phyloP scores from a whole-genome alignment of 306 rosid species.

The Sesbania bispinosa region DNA sequence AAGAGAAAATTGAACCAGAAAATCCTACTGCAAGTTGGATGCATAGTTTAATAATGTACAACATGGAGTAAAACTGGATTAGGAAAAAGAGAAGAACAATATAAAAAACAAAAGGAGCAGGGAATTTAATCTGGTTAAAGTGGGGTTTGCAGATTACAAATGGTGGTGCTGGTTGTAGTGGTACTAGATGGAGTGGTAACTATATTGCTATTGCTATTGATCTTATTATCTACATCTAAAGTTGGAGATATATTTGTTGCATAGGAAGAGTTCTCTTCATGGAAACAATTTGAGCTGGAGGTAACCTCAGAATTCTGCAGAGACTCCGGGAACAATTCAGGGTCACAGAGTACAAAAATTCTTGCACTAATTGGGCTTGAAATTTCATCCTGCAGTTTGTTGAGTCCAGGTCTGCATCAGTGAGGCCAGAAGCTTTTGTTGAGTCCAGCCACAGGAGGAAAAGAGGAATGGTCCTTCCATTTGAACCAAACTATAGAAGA shows the following conservation, averaged over 20 bases:
- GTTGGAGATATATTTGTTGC: constrained; percentile 44
- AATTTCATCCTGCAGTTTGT: constrained; percentile 88
- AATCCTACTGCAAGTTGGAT: too few species aligned
- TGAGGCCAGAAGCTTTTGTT: not conserved
- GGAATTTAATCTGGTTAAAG: too few species aligned
- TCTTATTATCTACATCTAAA: constrained; percentile 48
- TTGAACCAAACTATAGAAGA: constrained; percentile 64
- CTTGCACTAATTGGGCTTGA: constrained; percentile 73
- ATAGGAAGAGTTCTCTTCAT: constrained; percentile 69
- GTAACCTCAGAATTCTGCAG: constrained; percentile 81
- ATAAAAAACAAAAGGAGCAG: too few species aligned
- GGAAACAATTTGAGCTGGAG: constrained; percentile 74
- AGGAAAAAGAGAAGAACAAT: too few species aligned
- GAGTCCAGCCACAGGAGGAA: constrained; percentile 22
- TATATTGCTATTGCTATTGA: constrained; percentile 31
- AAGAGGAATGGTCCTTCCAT: constrained; percentile 83
- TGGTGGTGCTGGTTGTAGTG: constrained; percentile 18
- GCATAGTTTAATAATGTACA: too few species aligned
- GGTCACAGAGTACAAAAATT: constrained; percentile 63
- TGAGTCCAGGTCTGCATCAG: not conserved
- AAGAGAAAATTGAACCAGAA: too few species aligned
- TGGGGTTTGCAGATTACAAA: too few species aligned
- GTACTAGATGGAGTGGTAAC: constrained; percentile 34
- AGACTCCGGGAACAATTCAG: constrained; percentile 68
- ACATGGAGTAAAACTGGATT: too few species aligned